Conservation (phyloP, 2,329 filamentous ascomycete genomes). For the Fusarium verticillioides region DNA sequence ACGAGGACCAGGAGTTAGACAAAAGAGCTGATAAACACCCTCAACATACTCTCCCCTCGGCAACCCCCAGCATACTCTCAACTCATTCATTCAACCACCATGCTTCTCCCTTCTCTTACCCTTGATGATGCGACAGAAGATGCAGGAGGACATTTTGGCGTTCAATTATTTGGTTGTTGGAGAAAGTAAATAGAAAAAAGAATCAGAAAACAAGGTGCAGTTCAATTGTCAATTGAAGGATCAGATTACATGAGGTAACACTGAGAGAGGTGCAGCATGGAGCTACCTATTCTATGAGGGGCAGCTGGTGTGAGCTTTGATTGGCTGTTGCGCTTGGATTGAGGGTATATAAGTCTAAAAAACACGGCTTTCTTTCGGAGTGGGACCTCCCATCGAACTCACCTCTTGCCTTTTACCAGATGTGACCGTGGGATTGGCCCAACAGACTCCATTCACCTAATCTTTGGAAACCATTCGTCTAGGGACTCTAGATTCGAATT, state of each 20-base stretch:
- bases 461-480: conserved; percentile 61
- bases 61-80: not conserved
- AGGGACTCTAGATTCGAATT: conserved; percentile 56
- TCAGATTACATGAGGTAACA: not conserved
- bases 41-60: conserved; percentile 32
- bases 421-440: conserved; percentile 74
- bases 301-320: not conserved
- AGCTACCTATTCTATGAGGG: not conserved
- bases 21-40: conserved; percentile 15
- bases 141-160: conserved; percentile 65
- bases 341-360: conserved; percentile 39
- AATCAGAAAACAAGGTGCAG: not conserved
- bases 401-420: conserved; percentile 86
- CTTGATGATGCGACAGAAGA: conserved; percentile 99
- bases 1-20: not conserved
- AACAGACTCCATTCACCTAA: conserved; percentile 62
- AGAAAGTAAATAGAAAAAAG: not conserved
- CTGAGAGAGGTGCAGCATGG: not conserved
- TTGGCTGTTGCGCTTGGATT: rapidly evolving
- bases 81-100: not conserved
- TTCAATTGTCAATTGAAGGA: not conserved
- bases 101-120: conserved; percentile 58
- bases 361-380: conserved; percentile 55
- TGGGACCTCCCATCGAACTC: conserved; percentile 78
- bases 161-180: not conserved